Base-by-base conservation (phyloP, 495 filamentous ascomycete genomes). In the Friedmanniomyces endolithicus region DNA sequence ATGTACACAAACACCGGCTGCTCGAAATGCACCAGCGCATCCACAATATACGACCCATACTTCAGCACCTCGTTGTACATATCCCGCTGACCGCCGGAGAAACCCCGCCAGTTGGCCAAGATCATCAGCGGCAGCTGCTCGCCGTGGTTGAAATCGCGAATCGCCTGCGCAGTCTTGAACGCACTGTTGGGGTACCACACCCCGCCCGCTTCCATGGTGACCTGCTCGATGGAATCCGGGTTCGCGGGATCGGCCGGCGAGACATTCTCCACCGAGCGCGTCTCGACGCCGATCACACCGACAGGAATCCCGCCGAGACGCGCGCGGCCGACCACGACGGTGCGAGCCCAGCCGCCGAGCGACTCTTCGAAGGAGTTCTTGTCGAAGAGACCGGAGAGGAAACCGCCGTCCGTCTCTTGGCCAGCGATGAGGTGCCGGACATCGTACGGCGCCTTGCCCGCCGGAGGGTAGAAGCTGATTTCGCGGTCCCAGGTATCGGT, bases 61-160 rank as follows among this genome's bases (percentile, higher is more conserved):
- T 98, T 98, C 68, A 98, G 82, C 9, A 98, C 94, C 71, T 98
- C 92, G 73, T 96, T 95, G 81, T 95, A 98, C 92, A 98, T 98
- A 70, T 98, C 92, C 63, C 89, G 87, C 73, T 98, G 92, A 49
- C 92, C 92, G 75, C 92, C 92, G 53, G 92, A 96, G 86, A 98
- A 98, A 73, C 92, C 92, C 78, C 92, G 80, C 92, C 92, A 98
- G 78, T 98, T 98, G 70, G 92, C 92, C 46, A 98, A 79, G 71
- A 98, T 97, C 88, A 98, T 96, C 56, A 98, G 76, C 43, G 92
- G 92, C 57, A 98, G 79, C 76, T 97, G 92, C 72, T 98, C 92
- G 67, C 92, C 92, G 62, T 94, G 81, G 82, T 96, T 98, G 81
- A 98, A 98, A 78, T 98, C 92, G 59, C 83, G 87, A 70, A 98